phyloP scores from a whole-genome alignment of 2,329 filamentous ascomycete species.

The Pseudogymnoascus sp. region DNA sequence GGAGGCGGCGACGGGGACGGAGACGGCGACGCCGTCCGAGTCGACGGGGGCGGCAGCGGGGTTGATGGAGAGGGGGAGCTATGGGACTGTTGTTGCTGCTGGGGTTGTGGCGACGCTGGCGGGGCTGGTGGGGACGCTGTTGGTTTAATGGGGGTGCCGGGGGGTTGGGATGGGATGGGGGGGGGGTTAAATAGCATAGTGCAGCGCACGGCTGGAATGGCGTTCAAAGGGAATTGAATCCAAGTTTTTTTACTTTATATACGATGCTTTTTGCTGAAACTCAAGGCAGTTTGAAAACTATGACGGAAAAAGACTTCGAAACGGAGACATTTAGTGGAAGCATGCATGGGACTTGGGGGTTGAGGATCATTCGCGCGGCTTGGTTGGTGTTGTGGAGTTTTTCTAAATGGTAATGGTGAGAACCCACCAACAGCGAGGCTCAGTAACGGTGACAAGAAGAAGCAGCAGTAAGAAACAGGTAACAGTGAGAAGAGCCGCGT shows the following conservation, averaged over 20 bases:
- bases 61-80: background rate
- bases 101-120: background rate
- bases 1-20: background rate
- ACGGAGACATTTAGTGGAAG: no score
- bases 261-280: no score
- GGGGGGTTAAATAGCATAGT: background rate
- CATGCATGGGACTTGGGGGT: no score
- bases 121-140: background rate
- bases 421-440: no score
- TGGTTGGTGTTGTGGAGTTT: no score
- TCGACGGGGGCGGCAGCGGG: background rate
- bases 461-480: no score
- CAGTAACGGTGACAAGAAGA: no score
- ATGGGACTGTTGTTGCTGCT: background rate
- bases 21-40: background rate
- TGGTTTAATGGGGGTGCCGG: background rate
- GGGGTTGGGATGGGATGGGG: background rate
- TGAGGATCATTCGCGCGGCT: no score
- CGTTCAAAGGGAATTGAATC: background rate
- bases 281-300: no score
- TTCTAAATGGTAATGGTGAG: no score
- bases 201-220: conserved; percentile 2
- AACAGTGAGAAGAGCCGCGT: no score
- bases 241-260: background rate
- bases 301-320: no score